These are phyloP conservation scores for Phaeosphaeriaceae sp. DNA, from an alignment of 2,329 filamentous ascomycete species.

Conservation along the genomic window DNA sequence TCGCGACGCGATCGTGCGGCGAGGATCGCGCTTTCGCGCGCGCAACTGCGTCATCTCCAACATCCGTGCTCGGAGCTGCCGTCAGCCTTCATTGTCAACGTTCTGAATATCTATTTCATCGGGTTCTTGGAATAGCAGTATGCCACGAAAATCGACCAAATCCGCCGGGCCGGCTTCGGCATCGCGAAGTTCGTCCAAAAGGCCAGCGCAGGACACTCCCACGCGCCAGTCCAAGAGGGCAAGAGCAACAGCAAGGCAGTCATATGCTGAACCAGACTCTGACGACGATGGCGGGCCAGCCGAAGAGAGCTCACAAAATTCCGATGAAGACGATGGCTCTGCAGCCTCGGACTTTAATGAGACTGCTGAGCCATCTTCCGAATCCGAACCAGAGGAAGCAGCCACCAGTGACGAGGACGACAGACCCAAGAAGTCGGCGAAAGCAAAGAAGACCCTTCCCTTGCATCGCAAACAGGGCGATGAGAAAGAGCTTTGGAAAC, in stretches of 20 bases:
- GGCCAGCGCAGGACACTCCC: constrained; percentile 40
- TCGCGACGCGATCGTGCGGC: constrained; percentile 22
- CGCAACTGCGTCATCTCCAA: constrained; percentile 24
- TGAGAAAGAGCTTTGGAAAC: constrained; percentile 62
- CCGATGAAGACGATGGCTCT: constrained; percentile 45
- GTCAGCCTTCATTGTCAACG: not conserved
- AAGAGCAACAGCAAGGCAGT: constrained; percentile 40
- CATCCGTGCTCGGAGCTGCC: constrained; percentile 14
- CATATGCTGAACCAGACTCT: constrained; percentile 43
- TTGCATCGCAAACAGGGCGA: constrained; percentile 36
- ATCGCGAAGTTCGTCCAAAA: constrained; percentile 44
- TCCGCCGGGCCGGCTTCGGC: constrained; percentile 18
- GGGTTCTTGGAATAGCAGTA: no score
- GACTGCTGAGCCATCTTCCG: constrained; percentile 36
- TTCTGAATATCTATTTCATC: no score
- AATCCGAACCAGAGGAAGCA: constrained; percentile 42
- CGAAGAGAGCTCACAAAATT: constrained; percentile 22
- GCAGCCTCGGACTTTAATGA: constrained; percentile 53
- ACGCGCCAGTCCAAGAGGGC: constrained; percentile 44
- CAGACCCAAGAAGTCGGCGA: constrained; percentile 32
- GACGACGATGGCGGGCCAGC: constrained; percentile 30
- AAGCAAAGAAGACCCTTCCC: constrained; percentile 26
- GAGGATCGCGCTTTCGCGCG: constrained; percentile 12
- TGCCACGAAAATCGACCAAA: constrained; percentile 41
- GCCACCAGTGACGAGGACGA: constrained; percentile 36